Percentiles rank a stretch among this genome's conserved stretches.
phyloP scores from a whole-genome alignment of 441 rosid species.

The Populus hybrid region DNA sequence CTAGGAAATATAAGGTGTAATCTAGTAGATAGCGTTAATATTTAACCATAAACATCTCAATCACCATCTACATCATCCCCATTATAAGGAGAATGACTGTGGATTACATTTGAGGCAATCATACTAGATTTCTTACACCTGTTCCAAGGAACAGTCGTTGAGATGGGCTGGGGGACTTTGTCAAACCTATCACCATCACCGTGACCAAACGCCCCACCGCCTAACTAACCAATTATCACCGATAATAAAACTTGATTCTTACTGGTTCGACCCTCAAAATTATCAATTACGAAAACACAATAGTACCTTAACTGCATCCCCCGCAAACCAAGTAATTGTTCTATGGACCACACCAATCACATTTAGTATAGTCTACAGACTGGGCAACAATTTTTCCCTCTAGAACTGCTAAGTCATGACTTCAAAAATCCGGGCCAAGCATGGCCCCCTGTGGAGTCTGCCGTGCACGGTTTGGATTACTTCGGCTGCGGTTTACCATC shows the following conservation, averaged over 20 bases:
- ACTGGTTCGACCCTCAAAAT: background rate
- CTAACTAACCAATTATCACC: background rate
- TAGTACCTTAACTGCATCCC: background rate
- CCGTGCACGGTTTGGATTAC: background rate
- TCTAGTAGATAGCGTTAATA: background rate
- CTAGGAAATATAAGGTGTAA: background rate
- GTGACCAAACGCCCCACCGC: background rate
- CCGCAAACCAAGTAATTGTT: background rate
- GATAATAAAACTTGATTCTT: background rate
- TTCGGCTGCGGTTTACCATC: background rate
- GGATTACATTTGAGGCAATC: slow-evolving; percentile 3
- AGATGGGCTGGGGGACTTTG: background rate
- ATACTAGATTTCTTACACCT: background rate
- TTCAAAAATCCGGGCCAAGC: background rate
- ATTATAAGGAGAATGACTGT: slow-evolving; percentile 6
- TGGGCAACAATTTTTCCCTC: background rate
- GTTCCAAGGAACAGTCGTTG: background rate
- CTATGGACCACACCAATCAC: background rate
- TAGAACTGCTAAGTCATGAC: background rate
- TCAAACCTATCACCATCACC: background rate
- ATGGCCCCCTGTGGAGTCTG: background rate
- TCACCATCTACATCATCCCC: slow-evolving; percentile 12
- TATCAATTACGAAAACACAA: background rate
- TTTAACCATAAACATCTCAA: background rate
- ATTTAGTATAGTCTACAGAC: background rate